Base-by-base conservation (phyloP, 2,329 filamentous ascomycete species). In the Cladosporium austrohemisphaericum region DNA sequence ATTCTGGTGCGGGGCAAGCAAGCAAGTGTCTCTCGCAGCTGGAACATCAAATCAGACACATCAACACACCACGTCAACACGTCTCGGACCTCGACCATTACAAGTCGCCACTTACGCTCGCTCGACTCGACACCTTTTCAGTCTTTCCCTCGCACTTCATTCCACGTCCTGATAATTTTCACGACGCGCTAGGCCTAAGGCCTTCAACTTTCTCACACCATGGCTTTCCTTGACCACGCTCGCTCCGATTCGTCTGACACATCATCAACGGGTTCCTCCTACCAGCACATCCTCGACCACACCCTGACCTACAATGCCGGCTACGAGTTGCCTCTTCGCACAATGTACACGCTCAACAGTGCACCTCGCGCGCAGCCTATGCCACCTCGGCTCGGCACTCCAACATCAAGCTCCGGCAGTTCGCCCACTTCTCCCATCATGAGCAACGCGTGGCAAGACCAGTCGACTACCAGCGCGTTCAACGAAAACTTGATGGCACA, bases 301-400 rank as follows among this genome's bases (percentile, higher is more conserved):
- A 72, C 82, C 50, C 67, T 83, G 46, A 75, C 77, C 51, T 81
- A 84, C 60, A 80, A 80, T 7, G 76, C 74, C 58, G 78, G 73
- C 57, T 84, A 85, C 60, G 82, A 85, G 59, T 79, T 85, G 25
- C 82, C 82, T 16, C 72, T 85, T 22, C 77, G 81, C 50, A 84
- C 80, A 54, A 84, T 85, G 78, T 85, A 84, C 69, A 76, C 77
- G 20, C 72, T 85, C 64, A 85, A 85, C 61, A 81, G 77, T 53
- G 75, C 77, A 14, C 74, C 79, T 14, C 74, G 71, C 43, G 66
- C 69, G n/a, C 66, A 70, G 29, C 64, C 67, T 33, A 56, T 68
- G 10, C 65, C 62, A 56, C 20, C 48, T 23, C 50, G 52, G n/a
- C 38, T 49, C n/a, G 50, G 45, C 31, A 57, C 66, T 4, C 63